Conservation (phyloP, 1,139 yeast genomes). For the Trichomonascaceae sp. region DNA sequence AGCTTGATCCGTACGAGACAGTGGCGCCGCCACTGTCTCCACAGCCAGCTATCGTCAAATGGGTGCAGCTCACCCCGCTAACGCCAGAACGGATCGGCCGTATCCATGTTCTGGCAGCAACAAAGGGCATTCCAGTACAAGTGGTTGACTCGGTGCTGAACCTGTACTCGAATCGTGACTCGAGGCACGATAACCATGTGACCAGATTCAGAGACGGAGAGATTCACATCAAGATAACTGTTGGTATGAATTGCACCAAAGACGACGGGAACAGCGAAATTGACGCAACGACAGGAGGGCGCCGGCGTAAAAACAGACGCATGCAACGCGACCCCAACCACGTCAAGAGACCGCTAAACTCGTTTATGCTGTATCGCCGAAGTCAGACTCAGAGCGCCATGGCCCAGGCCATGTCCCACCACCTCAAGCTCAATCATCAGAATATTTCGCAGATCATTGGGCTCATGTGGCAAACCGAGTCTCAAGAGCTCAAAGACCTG, state of each 20-base stretch:
- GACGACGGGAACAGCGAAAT: conserved; percentile 10
- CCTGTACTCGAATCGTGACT: conserved; percentile 13
- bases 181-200: conserved; percentile 14
- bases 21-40: no score
- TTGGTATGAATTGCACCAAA: conserved; percentile 16
- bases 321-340: conserved; percentile 17
- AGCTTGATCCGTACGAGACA: no score
- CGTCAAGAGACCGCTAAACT: conserved; percentile 37
- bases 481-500: conserved; percentile 25
- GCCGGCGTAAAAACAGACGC: conserved; percentile 13
- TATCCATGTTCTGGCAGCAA: conserved; percentile 18
- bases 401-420: conserved; percentile 27
- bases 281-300: conserved; percentile 7
- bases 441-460: conserved; percentile 32
- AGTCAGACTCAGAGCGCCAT: conserved; percentile 32
- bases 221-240: conserved; percentile 18
- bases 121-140: conserved; percentile 20
- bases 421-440: conserved; percentile 30
- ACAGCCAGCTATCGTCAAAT: conserved; percentile 14
- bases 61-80: conserved; percentile 22
- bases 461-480: conserved; percentile 35
- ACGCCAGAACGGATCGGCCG: conserved; percentile 16
- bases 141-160: conserved; percentile 22
- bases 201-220: conserved; percentile 18
- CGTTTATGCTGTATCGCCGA: conserved; percentile 37